Evolutionary conservation across 441 rosid species (phyloP).

Genomic region (Raphanus hybrid): DNA sequence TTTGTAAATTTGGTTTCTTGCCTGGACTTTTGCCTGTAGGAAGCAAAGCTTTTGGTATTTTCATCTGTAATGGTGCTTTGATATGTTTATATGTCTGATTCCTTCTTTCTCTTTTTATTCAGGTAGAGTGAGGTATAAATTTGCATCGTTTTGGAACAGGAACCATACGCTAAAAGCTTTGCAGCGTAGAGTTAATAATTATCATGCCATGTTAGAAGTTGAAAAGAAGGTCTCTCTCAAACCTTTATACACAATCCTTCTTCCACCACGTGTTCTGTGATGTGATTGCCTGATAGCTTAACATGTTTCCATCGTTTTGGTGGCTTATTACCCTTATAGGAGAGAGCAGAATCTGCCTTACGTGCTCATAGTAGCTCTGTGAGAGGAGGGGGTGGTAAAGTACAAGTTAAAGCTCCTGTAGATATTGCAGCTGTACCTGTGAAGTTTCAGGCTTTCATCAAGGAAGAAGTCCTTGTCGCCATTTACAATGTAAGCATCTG

Average conservation of each 20-base stretch:
- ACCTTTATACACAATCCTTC: background rate
- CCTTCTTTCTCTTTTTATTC: conserved; percentile 44
- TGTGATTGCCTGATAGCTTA: conserved; percentile 9
- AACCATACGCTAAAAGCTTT: conserved; percentile 87
- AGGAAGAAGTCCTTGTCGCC: conserved; percentile 85
- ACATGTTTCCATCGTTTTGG: conserved; percentile 5
- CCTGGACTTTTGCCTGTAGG: conserved; percentile 14
- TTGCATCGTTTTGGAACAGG: conserved; percentile 99
- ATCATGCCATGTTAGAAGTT: conserved; percentile 76
- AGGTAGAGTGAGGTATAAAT: conserved; percentile 99
- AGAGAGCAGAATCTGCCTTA: conserved; percentile 80
- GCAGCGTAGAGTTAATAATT: conserved; percentile 76
- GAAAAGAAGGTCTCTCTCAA: conserved; percentile 78
- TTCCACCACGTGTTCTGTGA: background rate
- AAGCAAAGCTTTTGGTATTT: conserved; percentile 15
- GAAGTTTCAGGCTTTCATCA: conserved; percentile 74
- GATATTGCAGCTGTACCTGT: conserved; percentile 56
- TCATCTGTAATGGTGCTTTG: conserved; percentile 26
- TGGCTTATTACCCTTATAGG: conserved; percentile 55
- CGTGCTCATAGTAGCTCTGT: conserved; percentile 97
- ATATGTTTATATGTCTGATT: conserved; percentile 42
- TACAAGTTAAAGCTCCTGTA: conserved; percentile 50
- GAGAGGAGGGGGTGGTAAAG: conserved; percentile 52
- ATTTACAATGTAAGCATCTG: conserved; percentile 63
- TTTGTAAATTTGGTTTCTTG: conserved; percentile 12